These are phyloP conservation scores for Scheffersomyces quercinus DNA, from an alignment of 1,139 yeast genomes.

Conservation along the genomic window DNA sequence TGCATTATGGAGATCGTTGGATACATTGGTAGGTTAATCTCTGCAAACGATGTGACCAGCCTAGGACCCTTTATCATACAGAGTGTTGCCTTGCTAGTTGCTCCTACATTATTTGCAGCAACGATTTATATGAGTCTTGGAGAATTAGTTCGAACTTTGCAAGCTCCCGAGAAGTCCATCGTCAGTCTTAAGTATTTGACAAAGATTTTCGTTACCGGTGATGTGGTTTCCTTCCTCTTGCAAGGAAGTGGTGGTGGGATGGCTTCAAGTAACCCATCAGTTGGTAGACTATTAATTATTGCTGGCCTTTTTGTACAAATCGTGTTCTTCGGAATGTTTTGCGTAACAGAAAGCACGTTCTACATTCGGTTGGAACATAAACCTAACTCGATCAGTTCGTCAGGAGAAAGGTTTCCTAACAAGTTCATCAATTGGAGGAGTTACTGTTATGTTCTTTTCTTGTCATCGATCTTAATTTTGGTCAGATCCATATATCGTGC, in stretches of 20 bases:
- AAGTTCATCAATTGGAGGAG: conserved; percentile 14
- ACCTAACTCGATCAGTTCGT: conserved; percentile 7
- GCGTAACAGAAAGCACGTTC: conserved; percentile 8
- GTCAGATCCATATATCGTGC: conserved; percentile 42
- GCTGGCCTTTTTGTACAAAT: conserved; percentile 37
- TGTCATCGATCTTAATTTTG: conserved; percentile 31
- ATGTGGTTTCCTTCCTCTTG: conserved; percentile 37
- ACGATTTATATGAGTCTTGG: conserved; percentile 47
- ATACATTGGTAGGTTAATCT: conserved; percentile 29
- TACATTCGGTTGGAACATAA: conserved; percentile 1
- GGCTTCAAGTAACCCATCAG: conserved; percentile 17
- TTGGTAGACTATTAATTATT: conserved; percentile 25
- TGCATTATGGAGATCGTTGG: conserved; percentile 31
- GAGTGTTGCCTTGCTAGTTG: conserved; percentile 31
- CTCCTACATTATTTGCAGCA: conserved; percentile 48
- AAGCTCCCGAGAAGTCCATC: conserved; percentile 26
- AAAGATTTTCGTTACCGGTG: conserved; percentile 45
- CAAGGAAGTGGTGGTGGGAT: conserved; percentile 49
- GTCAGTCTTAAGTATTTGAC: conserved; percentile 34
- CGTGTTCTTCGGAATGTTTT: conserved; percentile 33
- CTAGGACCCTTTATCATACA: conserved; percentile 35
- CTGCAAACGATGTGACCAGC: conserved; percentile 13
- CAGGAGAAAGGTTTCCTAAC: background rate
- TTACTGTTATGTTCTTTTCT: conserved; percentile 17
- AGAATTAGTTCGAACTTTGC: conserved; percentile 26